These are phyloP conservation scores for Ophiostoma ulmi DNA, from an alignment of 2,329 filamentous ascomycete genomes.

Conservation along the genomic window DNA sequence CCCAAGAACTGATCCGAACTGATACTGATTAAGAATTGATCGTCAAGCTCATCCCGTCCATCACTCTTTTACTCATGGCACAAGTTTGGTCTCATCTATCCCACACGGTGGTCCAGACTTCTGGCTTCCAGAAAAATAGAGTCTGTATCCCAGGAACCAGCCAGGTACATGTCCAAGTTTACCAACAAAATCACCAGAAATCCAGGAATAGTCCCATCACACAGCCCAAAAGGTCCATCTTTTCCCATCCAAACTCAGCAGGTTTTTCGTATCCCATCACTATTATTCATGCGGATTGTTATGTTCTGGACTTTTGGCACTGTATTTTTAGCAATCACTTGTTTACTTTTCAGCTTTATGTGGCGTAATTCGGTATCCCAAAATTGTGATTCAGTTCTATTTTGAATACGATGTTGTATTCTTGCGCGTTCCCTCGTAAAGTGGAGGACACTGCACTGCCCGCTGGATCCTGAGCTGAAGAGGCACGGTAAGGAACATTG, in stretches of 20 bases:
- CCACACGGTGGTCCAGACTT: background rate
- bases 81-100: background rate
- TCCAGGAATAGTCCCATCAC: background rate
- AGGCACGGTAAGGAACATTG: background rate
- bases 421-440: background rate
- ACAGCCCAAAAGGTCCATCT: background rate
- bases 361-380: background rate
- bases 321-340: background rate
- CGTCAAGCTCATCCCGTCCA: background rate
- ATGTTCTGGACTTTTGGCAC: background rate
- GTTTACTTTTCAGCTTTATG: background rate
- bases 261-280: background rate
- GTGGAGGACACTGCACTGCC: background rate
- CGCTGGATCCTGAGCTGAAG: background rate
- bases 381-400: background rate
- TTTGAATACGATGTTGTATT: constrained; percentile 13
- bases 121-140: background rate
- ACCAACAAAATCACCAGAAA: constrained; percentile 5
- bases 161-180: background rate
- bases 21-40: background rate
- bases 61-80: background rate
- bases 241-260: background rate
- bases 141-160: background rate
- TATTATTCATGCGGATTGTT: constrained; percentile 4
- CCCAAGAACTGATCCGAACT: background rate